Evolutionary conservation across 1,284 basidiomycete genomes (phyloP).

Genomic region (Sanghuangporus baumii): DNA sequence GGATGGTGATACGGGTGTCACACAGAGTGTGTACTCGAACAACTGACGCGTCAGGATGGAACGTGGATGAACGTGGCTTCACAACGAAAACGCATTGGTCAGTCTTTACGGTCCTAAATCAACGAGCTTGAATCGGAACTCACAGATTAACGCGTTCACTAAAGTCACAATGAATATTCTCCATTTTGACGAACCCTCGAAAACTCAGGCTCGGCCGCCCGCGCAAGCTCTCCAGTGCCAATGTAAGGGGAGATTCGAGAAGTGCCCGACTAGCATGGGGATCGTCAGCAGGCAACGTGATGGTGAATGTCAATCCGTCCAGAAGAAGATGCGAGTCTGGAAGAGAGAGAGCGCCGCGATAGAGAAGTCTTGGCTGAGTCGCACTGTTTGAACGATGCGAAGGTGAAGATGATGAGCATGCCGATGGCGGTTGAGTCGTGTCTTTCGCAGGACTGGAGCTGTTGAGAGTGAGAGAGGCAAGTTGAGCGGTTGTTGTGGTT

Average conservation of each 20-base stretch:
- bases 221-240: constrained; percentile 75
- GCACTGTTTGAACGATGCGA: neutral
- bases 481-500: too few relatives aligned
- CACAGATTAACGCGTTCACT: constrained; percentile 58
- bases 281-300: constrained; percentile 32
- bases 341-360: constrained; percentile 68
- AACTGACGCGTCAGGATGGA: constrained; percentile 56
- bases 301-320: constrained; percentile 68
- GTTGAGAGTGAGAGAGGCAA: too few relatives aligned
- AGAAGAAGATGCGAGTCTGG: constrained; percentile 66
- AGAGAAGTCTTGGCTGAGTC: constrained; percentile 46
- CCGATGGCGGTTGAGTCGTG: too few relatives aligned
- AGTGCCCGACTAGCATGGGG: constrained; percentile 35
- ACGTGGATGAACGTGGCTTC: constrained; percentile 65
- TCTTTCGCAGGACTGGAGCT: too few relatives aligned
- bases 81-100: neutral
- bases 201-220: constrained; percentile 62
- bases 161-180: constrained; percentile 55
- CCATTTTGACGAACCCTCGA: constrained; percentile 45
- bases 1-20: constrained; percentile 36
- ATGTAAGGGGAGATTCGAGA: constrained; percentile 60
- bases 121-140: constrained; percentile 24
- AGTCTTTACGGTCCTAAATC: neutral
- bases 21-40: constrained; percentile 65
- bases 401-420: neutral